phyloP scores from a whole-genome alignment of 1,284 basidiomycete species.

The Cutaneotrichosporon daszewskae region DNA sequence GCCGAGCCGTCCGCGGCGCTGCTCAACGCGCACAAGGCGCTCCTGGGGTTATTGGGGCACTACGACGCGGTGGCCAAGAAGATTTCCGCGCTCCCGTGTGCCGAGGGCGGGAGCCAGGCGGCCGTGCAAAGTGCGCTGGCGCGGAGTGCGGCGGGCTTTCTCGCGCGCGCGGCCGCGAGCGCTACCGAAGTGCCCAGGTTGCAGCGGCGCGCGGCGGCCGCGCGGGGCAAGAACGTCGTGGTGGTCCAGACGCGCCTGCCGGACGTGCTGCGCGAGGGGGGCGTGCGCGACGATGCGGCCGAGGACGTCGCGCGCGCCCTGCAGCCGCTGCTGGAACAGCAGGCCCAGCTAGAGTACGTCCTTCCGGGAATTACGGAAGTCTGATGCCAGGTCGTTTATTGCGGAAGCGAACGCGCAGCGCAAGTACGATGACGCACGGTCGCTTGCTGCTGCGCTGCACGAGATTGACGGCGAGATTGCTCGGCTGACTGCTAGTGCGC shows the following conservation, averaged over 20 bases:
- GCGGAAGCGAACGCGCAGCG: conserved; percentile 74
- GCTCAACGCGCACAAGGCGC: conserved; percentile 64
- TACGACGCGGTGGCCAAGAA: conserved; percentile 86
- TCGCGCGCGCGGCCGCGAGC: conserved; percentile 63
- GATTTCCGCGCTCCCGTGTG: conserved; percentile 65
- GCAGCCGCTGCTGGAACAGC: conserved; percentile 84
- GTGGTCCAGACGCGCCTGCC: conserved; percentile 29
- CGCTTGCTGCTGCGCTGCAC: conserved; percentile 62
- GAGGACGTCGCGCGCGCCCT: conserved; percentile 64
- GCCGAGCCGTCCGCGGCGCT: conserved; percentile 50
- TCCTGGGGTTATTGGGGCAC: conserved; percentile 74
- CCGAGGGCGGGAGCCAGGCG: conserved; percentile 67
- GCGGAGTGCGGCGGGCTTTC: conserved; percentile 68
- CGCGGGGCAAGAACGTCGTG: conserved; percentile 22
- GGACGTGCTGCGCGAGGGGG: conserved; percentile 24
- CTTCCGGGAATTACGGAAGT: no score
- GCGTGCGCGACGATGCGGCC: conserved; percentile 26
- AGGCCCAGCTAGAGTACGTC: conserved; percentile 68
- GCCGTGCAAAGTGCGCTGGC: conserved; percentile 76
- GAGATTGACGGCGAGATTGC: conserved; percentile 78
- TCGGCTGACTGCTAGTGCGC: conserved; percentile 49
- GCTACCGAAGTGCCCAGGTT: conserved; percentile 57
- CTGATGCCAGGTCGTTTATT: conserved; percentile 31
- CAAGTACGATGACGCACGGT: conserved; percentile 84
- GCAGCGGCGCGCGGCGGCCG: conserved; percentile 42